Conservation (phyloP, 2,329 filamentous ascomycete species). For the Venturia pyrina region DNA sequence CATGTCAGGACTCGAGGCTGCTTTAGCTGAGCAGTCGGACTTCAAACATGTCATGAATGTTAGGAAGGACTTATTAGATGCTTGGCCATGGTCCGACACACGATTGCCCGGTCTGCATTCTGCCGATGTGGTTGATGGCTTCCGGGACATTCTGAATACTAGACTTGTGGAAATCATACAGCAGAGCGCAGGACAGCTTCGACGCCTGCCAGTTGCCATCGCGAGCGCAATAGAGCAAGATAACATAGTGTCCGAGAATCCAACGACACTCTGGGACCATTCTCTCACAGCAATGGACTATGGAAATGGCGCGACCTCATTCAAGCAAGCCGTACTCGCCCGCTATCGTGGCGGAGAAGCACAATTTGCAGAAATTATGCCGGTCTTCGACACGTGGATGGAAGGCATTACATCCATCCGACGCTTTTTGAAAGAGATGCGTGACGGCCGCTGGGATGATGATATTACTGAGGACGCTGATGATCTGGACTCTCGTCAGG, state of each 20-base stretch:
- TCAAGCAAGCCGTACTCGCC: slow-evolving; percentile 60
- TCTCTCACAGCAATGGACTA: slow-evolving; percentile 45
- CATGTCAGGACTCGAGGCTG: slow-evolving; percentile 50
- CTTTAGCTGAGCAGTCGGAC: slow-evolving; percentile 50
- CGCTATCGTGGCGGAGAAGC: slow-evolving; percentile 64
- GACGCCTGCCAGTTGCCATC: slow-evolving; percentile 55
- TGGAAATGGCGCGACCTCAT: slow-evolving; percentile 51
- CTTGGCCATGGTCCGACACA: slow-evolving; percentile 63
- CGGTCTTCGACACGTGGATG: slow-evolving; percentile 63
- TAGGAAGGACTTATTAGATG: slow-evolving; percentile 58
- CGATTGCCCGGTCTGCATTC: slow-evolving; percentile 58
- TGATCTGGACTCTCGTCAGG: slow-evolving; percentile 53
- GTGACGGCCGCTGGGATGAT: slow-evolving; percentile 63
- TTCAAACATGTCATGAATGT: slow-evolving; percentile 61
- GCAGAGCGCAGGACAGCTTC: slow-evolving; percentile 52
- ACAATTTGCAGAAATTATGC: slow-evolving; percentile 50
- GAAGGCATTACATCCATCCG: slow-evolving; percentile 59
- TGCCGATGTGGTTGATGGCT: slow-evolving; percentile 54
- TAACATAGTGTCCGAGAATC: neutral
- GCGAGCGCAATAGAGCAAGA: slow-evolving; percentile 45
- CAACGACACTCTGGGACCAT: neutral
- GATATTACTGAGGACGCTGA: slow-evolving; percentile 56
- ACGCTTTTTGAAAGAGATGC: slow-evolving; percentile 53
- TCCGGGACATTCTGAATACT: slow-evolving; percentile 59
- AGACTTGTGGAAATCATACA: slow-evolving; percentile 56